Conservation (phyloP, 2,329 filamentous ascomycete species). For the Sporothrix variecibatus region DNA sequence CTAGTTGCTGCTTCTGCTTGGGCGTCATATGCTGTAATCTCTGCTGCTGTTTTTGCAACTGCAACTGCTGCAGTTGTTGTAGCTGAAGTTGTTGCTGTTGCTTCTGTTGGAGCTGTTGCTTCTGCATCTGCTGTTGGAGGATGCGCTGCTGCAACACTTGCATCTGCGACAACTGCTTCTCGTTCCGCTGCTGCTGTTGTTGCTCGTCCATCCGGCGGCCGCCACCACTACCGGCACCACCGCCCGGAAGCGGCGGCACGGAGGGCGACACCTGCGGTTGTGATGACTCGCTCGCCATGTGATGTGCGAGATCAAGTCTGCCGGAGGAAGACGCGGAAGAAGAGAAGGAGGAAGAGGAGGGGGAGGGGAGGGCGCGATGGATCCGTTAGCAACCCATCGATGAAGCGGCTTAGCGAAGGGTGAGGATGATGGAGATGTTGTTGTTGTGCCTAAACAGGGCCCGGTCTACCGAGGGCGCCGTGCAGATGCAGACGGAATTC, state of each 20-base stretch:
- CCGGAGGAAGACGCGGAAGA: not conserved
- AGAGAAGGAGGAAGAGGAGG: not conserved
- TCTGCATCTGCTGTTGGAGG: conserved; percentile 23
- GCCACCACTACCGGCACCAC: not conserved
- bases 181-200: conserved; percentile 19
- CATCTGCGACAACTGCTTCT: conserved; percentile 25
- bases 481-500: not conserved
- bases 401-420: conserved; percentile 4
- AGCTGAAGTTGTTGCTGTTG: conserved; percentile 13
- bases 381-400: conserved; percentile 25
- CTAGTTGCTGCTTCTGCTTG: conserved; percentile 15
- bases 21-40: not conserved
- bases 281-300: conserved; percentile 27
- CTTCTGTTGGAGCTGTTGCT: conserved; percentile 11
- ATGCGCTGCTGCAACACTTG: conserved; percentile 26
- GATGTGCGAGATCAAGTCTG: not conserved
- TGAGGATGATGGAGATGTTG: not conserved
- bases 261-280: conserved; percentile 22
- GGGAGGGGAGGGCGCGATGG: not conserved
- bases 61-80: not conserved
- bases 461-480: not conserved
- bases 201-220: conserved; percentile 16
- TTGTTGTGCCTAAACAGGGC: not conserved
- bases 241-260: conserved; percentile 18
- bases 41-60: conserved; percentile 5